Evolutionary conservation across 306 rosid species (phyloP).

Genomic region (Dryas alaskensis): DNA sequence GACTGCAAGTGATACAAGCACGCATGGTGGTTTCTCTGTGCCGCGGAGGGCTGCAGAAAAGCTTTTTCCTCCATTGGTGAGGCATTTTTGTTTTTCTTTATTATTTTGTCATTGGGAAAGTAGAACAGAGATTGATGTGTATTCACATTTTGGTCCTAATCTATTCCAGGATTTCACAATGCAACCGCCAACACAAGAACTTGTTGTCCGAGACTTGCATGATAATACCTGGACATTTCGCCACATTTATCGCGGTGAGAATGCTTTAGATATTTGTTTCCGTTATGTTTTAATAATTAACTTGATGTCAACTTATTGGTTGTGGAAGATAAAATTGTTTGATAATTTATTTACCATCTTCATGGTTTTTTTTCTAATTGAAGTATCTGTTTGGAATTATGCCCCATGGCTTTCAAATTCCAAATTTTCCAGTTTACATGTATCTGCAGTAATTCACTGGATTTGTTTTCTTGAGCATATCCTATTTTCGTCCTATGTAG

Average conservation of each 20-base stretch:
- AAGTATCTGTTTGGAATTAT: neutral
- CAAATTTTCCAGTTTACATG: neutral
- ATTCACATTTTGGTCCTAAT: conserved; percentile 5
- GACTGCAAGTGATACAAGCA: conserved; percentile 96
- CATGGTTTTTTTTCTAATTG: neutral
- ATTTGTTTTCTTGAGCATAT: neutral
- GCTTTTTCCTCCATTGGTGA: conserved; percentile 83
- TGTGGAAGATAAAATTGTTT: neutral
- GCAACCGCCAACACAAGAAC: conserved; percentile 94
- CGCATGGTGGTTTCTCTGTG: conserved; percentile 93
- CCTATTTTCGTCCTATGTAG: conserved; percentile 33
- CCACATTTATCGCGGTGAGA: conserved; percentile 84
- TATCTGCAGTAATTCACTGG: neutral
- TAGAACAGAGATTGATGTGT: neutral
- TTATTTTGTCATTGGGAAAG: neutral
- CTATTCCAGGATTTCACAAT: conserved; percentile 70
- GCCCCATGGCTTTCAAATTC: no score
- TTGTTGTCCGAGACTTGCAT: conserved; percentile 86
- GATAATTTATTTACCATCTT: neutral
- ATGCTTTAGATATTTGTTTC: conserved; percentile 7
- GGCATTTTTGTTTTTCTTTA: conserved; percentile 18
- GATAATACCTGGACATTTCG: conserved; percentile 90
- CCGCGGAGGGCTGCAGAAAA: conserved; percentile 96
- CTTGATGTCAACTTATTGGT: neutral
- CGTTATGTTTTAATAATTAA: neutral